Evolutionary conservation across 768 basidiomycete genomes (phyloP), one percentile per base, ranked within the genome.

Genomic region (Suillus fuscotomentosus): DNA sequence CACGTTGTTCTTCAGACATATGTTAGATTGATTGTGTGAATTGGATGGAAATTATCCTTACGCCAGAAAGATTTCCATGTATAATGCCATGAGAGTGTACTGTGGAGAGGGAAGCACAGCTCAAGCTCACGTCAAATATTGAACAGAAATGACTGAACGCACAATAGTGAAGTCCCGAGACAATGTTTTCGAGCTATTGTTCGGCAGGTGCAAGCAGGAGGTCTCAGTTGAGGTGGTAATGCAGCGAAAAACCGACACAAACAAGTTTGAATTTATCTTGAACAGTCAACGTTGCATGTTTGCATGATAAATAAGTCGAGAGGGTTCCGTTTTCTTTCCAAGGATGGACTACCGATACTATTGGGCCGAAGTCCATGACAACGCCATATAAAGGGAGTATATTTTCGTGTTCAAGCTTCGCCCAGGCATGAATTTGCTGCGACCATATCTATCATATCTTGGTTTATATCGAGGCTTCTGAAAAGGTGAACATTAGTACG

Each of bases 371-470:
- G 54, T 70, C 70, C 34, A 63, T 68, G n/a, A 66, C 43, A 9
- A 67, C 50, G 27, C 72, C 70, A 31, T 53, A 66, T 24, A 72
- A 62, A 5, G 69, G 69, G 9, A 73, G 48, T 20, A 73, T 63
- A 59, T 73, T 72, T n/a, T 63, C 61, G 51, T 73, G 70, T 20
- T 57, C 24, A 15, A 72, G 64, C 41, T 59, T 41, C 48, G 61
- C 61, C 71, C 71, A 72, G 10, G 70, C 71, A 41, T 63, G 62
- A 14, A 72, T 57, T 62, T 71, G 71, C 17, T 69, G 69, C 11
- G 63, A 61, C 34, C 71, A 59, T 45, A 69, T 51, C 70, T 71
- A 27, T 42, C 24, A 15, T 42, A 59, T 41, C 22, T 27, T 7
- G 24, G 39, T 59, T 59, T 59, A 42, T 42, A 59, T 59, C 1